These are phyloP conservation scores for Rubia tinctorum DNA, from an alignment of 305 asterid genomes.

Conservation along the genomic window DNA sequence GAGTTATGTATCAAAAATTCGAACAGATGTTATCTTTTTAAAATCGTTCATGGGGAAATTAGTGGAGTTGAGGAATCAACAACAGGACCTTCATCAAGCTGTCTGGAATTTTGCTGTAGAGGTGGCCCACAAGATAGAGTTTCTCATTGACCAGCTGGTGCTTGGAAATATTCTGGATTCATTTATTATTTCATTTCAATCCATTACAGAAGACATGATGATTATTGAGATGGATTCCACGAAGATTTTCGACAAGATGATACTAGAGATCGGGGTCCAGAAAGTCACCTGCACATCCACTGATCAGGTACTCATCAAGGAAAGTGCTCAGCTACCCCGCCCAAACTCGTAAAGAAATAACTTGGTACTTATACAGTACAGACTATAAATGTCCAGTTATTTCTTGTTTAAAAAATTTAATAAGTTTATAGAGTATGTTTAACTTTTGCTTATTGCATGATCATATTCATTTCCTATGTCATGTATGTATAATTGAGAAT, in stretches of 20 bases:
- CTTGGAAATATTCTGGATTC: not conserved
- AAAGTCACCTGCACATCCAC: not conserved
- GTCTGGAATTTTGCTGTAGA: not conserved
- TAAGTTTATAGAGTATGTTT: too few species aligned
- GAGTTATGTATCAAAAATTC: not conserved
- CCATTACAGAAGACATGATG: not conserved
- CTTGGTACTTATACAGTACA: not conserved
- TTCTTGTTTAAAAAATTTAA: too few species aligned
- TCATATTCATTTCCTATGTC: not conserved
- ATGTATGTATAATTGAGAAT: not conserved
- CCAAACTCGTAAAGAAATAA: too few species aligned
- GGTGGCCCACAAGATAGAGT: not conserved
- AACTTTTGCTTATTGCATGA: too few species aligned
- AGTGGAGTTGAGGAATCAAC: not conserved
- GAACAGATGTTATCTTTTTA: not conserved
- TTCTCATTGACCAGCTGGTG: slow-evolving; percentile 3
- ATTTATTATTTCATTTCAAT: not conserved
- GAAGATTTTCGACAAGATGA: not conserved
- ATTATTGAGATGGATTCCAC: not conserved
- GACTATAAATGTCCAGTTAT: too few species aligned
- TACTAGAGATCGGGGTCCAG: not conserved
- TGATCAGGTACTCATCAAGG: not conserved
- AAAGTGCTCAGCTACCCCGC: too few species aligned
- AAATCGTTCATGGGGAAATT: not conserved
- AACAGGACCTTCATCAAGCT: not conserved